Conservation (phyloP, 331 rosid species). For the Spiraea crenata region DNA sequence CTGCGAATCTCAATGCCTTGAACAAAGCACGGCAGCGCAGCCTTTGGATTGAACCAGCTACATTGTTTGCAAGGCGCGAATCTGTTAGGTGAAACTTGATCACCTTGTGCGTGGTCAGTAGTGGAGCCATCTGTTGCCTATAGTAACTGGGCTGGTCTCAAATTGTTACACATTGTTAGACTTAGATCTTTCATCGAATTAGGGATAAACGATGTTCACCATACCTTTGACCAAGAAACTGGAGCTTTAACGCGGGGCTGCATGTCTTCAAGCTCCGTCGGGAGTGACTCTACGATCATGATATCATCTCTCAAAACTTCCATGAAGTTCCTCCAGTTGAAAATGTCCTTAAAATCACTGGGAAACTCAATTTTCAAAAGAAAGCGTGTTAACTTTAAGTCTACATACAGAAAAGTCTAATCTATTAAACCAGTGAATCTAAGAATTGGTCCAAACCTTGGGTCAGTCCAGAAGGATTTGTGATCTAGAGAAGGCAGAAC, state of each 20-base stretch:
- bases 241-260: constrained; percentile 44
- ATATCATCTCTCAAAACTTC: constrained; percentile 54
- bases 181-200: not conserved
- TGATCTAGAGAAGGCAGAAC: constrained; percentile 69
- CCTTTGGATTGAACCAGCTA: constrained; percentile 40
- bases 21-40: constrained; percentile 62
- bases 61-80: constrained; percentile 59
- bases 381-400: too few relatives aligned
- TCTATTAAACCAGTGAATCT: not conserved
- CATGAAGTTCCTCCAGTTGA: constrained; percentile 57
- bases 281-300: constrained; percentile 45
- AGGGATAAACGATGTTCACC: not conserved
- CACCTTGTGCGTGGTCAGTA: constrained; percentile 45
- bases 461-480: constrained; percentile 59
- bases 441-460: constrained; percentile 36
- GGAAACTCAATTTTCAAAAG: too few relatives aligned
- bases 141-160: constrained; percentile 43
- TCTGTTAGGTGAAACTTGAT: constrained; percentile 52
- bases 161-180: not conserved
- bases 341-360: constrained; percentile 61
- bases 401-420: too few relatives aligned
- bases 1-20: constrained; percentile 43
- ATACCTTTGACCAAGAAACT: constrained; percentile 72
- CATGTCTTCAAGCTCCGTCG: constrained; percentile 29
- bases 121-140: constrained; percentile 26